These are phyloP conservation scores for Dactylellina cionopaga DNA, from an alignment of 2,329 filamentous ascomycete species.

Conservation along the genomic window DNA sequence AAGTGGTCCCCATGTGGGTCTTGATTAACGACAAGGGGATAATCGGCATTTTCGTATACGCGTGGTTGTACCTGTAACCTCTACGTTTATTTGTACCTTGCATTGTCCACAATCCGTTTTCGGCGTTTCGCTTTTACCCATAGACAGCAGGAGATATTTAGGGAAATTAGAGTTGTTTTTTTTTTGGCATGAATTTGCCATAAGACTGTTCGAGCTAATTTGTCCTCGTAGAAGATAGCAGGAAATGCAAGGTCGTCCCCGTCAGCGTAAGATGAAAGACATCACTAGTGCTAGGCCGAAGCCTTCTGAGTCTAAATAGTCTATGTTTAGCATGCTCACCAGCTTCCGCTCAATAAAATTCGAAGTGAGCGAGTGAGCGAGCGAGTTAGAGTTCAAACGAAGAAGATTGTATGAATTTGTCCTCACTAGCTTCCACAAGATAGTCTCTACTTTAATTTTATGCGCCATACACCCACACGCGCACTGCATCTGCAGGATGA, in stretches of 20 bases:
- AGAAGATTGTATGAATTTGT: background rate
- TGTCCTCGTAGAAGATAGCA: background rate
- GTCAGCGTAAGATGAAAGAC: conserved; percentile 29
- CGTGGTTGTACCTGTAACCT: conserved; percentile 12
- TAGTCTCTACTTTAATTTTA: conserved; percentile 26
- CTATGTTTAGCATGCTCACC: conserved; percentile 45
- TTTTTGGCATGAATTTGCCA: no score
- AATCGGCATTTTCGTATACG: conserved; percentile 31
- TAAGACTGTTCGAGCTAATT: no score
- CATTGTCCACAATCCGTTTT: conserved; percentile 17
- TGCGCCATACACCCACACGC: background rate
- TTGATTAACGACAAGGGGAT: conserved; percentile 45
- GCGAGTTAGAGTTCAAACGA: conserved; percentile 7
- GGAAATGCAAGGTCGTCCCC: conserved; percentile 8
- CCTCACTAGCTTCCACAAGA: background rate
- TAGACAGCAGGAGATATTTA: background rate
- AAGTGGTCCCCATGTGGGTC: conserved; percentile 35
- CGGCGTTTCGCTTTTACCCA: conserved; percentile 15
- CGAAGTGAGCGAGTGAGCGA: no score
- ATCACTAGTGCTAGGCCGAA: conserved; percentile 30
- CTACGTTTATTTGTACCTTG: conserved; percentile 21
- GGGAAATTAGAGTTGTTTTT: conserved; percentile 3
- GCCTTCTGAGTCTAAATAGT: conserved; percentile 14
- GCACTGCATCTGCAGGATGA: conserved; percentile 22
- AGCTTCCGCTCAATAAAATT: conserved; percentile 39